Base-by-base conservation (phyloP, 2,329 filamentous ascomycete species). In the Chaetomium strumarium region DNA sequence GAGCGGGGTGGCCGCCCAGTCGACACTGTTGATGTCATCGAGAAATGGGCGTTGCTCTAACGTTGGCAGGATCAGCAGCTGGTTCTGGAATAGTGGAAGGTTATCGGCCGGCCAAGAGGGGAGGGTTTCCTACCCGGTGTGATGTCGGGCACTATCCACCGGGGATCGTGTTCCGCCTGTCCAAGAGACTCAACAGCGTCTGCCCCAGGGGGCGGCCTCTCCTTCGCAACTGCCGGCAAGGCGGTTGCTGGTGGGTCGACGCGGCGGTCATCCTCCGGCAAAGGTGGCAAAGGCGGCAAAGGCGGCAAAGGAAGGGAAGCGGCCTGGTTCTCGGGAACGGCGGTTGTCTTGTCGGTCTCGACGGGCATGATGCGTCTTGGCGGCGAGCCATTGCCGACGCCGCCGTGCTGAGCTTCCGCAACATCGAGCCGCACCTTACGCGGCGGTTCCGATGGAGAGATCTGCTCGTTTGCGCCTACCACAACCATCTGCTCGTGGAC, bases 1-100 rank as follows among this genome's bases (percentile, higher is more conserved):
- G 2, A 77, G 65, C 10, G 72, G 70, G 0, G 74, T 77, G 6
- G 59, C 59, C 1, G 64, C 64, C 75, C 75, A 79, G 60, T 77
- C 67, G 6, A 75, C 62, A 19, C 60, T 67, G 34, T 71, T 66
- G 37, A 74, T 64, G 2, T 67, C 61, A 38, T 70, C 63, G 14
- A 68, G 61, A 38, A 69, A 71, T 1, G 66, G 66, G 13, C 63
- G 65, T 49, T 68, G 63, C 37, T 69, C 65, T 45, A 59, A 59
- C 42, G 37, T 37, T 13, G 13, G 7, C 10, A 2, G 19, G n/a
- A 45, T 56, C 33, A 58, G 58, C 34, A 33, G 33, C n/a, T 39
- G 11, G n/a, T 2, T 4, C n/a, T 19, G 20, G 45, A 29, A 30
- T 20, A 29, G 5, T 38, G 17, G 24, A 20, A 39, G 31, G 17